Evolutionary conservation across 2,329 filamentous ascomycete genomes (phyloP).

Genomic region (Aspergillus quadricinctus): DNA sequence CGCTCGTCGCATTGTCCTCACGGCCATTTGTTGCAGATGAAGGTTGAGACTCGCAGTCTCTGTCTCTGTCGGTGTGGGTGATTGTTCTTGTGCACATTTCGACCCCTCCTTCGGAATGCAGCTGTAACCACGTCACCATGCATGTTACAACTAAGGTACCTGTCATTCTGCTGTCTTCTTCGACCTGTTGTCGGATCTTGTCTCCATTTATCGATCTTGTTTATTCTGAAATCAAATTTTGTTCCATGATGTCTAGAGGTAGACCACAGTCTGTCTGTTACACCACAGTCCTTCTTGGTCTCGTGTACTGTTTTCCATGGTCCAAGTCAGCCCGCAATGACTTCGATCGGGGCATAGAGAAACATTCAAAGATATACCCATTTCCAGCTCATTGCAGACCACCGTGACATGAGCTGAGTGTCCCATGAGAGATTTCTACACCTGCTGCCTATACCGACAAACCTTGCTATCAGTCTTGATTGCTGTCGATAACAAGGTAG

Average conservation of each 20-base stretch:
- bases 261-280: too few species aligned
- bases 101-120: conserved; percentile 3
- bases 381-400: too few species aligned
- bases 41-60: neutral
- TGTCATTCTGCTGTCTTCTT: neutral
- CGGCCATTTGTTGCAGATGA: conserved; percentile 15
- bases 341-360: too few species aligned
- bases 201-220: neutral
- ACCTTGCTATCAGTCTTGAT: too few species aligned
- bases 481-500: neutral
- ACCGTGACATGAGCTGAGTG: too few species aligned
- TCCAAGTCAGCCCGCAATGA: too few species aligned
- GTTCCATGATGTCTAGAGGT: neutral
- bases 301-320: too few species aligned
- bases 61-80: neutral
- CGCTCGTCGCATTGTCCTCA: conserved; percentile 15
- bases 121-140: conserved; percentile 20
- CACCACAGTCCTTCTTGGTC: too few species aligned
- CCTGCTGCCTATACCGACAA: too few species aligned
- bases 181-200: neutral
- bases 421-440: too few species aligned
- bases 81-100: neutral
- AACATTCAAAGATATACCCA: too few species aligned
- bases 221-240: neutral
- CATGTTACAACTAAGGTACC: conserved; percentile 1